Evolutionary conservation across 2,329 filamentous ascomycete genomes (phyloP).

Genomic region (Fusarium scirpi): DNA sequence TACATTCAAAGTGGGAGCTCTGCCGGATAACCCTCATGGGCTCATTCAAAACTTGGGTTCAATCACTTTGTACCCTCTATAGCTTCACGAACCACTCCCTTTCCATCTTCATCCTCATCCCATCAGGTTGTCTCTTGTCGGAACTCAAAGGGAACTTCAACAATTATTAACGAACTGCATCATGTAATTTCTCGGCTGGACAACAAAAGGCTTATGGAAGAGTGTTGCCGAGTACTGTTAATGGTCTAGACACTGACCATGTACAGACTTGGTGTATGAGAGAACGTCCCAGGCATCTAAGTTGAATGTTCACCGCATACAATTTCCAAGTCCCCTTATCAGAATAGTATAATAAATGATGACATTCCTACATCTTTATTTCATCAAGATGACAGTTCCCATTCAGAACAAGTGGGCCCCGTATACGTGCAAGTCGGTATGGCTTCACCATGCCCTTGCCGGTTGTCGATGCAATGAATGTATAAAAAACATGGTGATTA

Average conservation of each 20-base stretch:
- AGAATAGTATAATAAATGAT: neutral
- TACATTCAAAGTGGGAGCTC: neutral
- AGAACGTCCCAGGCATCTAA: neutral
- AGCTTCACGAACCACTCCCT: neutral
- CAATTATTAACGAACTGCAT: neutral
- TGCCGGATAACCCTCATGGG: neutral
- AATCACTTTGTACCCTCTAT: neutral
- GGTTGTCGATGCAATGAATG: neutral
- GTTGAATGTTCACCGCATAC: neutral
- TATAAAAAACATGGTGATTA: neutral
- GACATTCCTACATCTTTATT: neutral
- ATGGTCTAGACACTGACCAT: neutral
- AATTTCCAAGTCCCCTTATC: neutral
- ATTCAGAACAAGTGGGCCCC: neutral
- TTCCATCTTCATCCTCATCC: neutral
- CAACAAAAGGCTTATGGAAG: neutral
- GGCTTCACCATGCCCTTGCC: neutral
- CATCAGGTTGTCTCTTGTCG: neutral
- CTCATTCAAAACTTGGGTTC: neutral
- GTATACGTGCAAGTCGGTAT: neutral
- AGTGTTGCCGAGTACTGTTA: neutral
- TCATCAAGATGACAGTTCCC: neutral
- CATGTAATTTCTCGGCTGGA: neutral
- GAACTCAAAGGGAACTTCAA: neutral
- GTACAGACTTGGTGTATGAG: neutral